Conservation (phyloP, 345 rosid species). For the Populus davidiana region DNA sequence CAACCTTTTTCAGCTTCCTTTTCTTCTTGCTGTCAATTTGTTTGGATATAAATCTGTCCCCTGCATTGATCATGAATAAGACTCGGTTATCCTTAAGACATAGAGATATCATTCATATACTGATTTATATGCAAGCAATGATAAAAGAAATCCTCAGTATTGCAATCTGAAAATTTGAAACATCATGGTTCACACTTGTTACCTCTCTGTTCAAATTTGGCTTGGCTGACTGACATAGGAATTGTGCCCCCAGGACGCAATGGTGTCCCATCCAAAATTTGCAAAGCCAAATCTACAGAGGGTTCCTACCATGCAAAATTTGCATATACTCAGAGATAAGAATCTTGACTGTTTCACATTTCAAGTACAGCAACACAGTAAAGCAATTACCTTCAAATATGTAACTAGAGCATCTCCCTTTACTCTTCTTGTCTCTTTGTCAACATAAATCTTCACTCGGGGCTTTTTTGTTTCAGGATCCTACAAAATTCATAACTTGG, state of each 20-base stretch:
- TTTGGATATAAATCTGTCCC: constrained; percentile 76
- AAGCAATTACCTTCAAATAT: constrained; percentile 70
- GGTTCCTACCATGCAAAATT: constrained; percentile 62
- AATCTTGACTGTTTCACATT: constrained; percentile 8
- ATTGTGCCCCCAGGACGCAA: constrained; percentile 73
- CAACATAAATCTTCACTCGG: constrained; percentile 84
- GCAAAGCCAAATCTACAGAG: constrained; percentile 83
- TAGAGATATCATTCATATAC: constrained; percentile 6
- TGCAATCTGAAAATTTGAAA: constrained; percentile 7
- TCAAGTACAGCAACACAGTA: not conserved
- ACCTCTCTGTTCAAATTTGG: constrained; percentile 98
- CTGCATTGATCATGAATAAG: constrained; percentile 41
- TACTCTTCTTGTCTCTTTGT: constrained; percentile 77
- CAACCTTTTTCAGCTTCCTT: constrained; percentile 84
- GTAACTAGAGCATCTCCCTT: constrained; percentile 97
- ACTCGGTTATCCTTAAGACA: constrained; percentile 1
- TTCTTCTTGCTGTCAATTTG: constrained; percentile 81
- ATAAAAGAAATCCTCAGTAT: not conserved
- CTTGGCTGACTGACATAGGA: constrained; percentile 75
- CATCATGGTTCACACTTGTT: not conserved
- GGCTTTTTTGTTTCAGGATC: constrained; percentile 87
- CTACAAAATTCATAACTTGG: constrained; percentile 32
- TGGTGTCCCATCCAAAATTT: constrained; percentile 93
- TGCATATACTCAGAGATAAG: constrained; percentile 1
- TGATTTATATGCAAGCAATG: constrained; percentile 14